Base-by-base conservation (phyloP, 179 eudicot species). In the Camellia oleifera region DNA sequence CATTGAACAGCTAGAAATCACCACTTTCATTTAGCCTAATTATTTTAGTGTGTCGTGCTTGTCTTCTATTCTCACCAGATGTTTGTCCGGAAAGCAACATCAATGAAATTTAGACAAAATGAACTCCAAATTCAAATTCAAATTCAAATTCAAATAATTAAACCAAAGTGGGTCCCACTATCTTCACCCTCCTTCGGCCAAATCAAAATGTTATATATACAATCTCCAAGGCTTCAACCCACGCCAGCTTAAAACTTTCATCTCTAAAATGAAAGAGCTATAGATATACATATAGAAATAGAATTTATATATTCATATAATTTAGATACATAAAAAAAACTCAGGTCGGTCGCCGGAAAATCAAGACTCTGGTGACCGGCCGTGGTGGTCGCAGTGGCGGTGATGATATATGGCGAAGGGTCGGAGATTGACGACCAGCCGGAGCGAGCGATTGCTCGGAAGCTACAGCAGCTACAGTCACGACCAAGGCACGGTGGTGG, bases 371-470 rank as follows among this genome's bases (percentile, higher is more conserved):
- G 63, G 23, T 61, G 18, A 15, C 69, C 40, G 45, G 44, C 4
- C 0, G 7, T 23, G 2, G 56, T 14, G 50, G 62, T 40, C 32
- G 50, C 12, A 5, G 53, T 42, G 61, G 48, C 10, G 45, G 72
- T 78, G 62, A 75, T 80, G 66, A 58, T 79, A 50, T 12, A 90
- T 90, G 93, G 93, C 86, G 7, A 90, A 90, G 77, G 88, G 90
- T 71, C 80, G 88, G 76, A 83, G 78, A 83, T 57, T 90, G 23
- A 82, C 88, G 4, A 82, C 58, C 77, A 87, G 91, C 70, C 87
- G 85, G n/a, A 90, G 88, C 83, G 91, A 90, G 48, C 83, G 87
- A 3, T 85, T 74, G 50, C 77, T 90, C 15, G 87, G 89, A 4
- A 77, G 84, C 81, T 87, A 85, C 74, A 53, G 83, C 14, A 53